These are phyloP conservation scores for Paspalum notatum DNA, from an alignment of 176 grass and related monocot species.

Conservation along the genomic window DNA sequence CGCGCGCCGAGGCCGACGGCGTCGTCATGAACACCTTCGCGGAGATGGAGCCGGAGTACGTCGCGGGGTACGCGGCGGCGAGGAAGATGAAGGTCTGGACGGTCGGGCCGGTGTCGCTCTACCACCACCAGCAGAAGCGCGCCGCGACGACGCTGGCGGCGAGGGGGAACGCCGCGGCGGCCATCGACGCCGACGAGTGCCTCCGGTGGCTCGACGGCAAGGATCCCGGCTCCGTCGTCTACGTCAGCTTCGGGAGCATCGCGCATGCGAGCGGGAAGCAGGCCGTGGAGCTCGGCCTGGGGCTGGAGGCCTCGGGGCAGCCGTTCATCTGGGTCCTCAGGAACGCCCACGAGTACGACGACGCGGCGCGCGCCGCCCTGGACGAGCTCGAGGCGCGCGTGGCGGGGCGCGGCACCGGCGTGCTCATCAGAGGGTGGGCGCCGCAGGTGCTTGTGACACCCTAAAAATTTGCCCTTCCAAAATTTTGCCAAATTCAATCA, in stretches of 20 bases:
- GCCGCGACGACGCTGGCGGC: not conserved
- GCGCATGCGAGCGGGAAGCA: conserved; percentile 41
- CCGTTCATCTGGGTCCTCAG: conserved; percentile 60
- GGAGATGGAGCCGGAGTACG: conserved; percentile 55
- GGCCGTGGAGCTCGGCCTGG: conserved; percentile 58
- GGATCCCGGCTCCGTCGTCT: conserved; percentile 55
- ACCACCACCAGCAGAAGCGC: conserved; percentile 33
- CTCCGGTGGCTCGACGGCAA: conserved; percentile 54
- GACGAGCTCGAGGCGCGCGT: conserved; percentile 27
- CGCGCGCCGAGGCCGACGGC: conserved; percentile 49
- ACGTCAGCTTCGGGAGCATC: conserved; percentile 79
- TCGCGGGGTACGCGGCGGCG: conserved; percentile 46
- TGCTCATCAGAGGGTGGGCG: conserved; percentile 56
- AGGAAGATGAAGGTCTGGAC: conserved; percentile 64
- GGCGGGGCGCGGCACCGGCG: conserved; percentile 11
- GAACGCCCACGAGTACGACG: conserved; percentile 4
- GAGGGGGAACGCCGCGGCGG: not conserved
- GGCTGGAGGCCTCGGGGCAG: conserved; percentile 46
- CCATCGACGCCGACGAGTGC: conserved; percentile 43
- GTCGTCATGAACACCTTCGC: conserved; percentile 55
- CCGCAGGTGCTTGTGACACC: no score
- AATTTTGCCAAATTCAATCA: no score
- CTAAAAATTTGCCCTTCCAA: no score
- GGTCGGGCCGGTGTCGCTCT: conserved; percentile 50
- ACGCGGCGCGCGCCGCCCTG: conserved; percentile 10